Percentiles rank a stretch among this genome's conserved stretches.
phyloP scores from a whole-genome alignment of 2,329 filamentous ascomycete genomes.

The Diaporthe citri region DNA sequence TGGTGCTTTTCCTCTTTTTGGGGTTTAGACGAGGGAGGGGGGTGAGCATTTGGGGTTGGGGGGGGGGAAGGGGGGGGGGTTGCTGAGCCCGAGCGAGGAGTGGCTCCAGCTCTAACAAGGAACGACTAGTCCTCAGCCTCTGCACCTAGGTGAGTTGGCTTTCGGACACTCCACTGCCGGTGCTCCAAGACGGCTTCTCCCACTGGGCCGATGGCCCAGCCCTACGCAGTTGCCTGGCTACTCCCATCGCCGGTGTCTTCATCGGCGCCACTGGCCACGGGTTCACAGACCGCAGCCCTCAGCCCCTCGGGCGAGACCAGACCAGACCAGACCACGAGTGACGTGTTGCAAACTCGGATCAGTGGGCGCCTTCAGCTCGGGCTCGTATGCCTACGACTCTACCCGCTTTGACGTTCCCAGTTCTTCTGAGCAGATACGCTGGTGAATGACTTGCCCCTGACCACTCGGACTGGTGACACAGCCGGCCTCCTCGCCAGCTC shows the following conservation, averaged over 20 bases:
- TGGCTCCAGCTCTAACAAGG: not conserved
- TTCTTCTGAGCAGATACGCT: not conserved
- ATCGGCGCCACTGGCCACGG: not conserved
- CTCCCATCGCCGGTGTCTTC: not conserved
- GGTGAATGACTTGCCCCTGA: not conserved
- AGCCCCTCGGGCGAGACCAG: constrained; percentile 4
- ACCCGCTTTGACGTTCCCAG: not conserved
- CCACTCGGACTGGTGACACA: constrained; percentile 2
- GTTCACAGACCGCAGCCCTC: constrained; percentile 1
- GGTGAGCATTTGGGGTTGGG: not conserved
- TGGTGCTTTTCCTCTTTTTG: not conserved
- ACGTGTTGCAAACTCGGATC: not conserved
- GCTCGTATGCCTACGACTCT: constrained; percentile 1
- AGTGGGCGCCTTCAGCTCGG: constrained; percentile 6
- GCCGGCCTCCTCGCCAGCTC: not conserved
- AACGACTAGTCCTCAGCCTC: not conserved
- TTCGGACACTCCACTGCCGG: constrained; percentile 11
- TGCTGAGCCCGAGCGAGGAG: not conserved
- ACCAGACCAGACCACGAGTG: not conserved
- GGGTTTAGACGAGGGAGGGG: not conserved
- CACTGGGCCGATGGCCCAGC: constrained; percentile 12
- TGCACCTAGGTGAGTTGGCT: not conserved
- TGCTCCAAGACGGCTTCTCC: not conserved
- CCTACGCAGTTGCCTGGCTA: not conserved
- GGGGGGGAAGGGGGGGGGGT: not conserved